Base-by-base conservation (phyloP, 805 yeast species). In the Cyberlindnera amylophila region DNA sequence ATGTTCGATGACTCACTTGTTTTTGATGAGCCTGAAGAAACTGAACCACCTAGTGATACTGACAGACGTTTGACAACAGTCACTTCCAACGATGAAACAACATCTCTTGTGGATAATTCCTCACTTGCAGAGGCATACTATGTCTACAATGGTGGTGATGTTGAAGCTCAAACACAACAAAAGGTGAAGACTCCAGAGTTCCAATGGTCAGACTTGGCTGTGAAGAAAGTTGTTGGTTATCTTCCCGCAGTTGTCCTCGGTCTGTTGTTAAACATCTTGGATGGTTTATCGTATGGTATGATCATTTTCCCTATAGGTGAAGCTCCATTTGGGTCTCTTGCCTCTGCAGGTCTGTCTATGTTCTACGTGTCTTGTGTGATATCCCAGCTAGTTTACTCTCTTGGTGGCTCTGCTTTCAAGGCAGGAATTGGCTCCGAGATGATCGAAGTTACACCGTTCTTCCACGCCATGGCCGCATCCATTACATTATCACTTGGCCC, bases 361-460 rank as follows among this genome's bases (percentile, higher is more conserved):
- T 93, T 93, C 63, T 93, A 93, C 63, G 77, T 91, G 32, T 86
- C 96, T 4, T 86, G 96, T 26, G 75, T 93, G n/a, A 75, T 91
- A 1, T 85, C 96, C 0, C 99, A 93, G 62, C 65, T 89, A 49
- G 86, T 88, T 6, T 90, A 78, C 59, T 89, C 97, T 0, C 63
- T 86, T 18, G 99, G 99, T 13, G 95, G 95, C 1, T 86, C 96
- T 13, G 85, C 86, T 8, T 91, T 93, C 67, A 79, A 79, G 47
- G 75, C 89, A 2, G 96, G 95, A n/a, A 80, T 91, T 34, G 99
- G 99, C 1, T 86, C 96, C 4, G 98, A 93, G 65, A 93, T 93
- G 99, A 93, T 93, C 51, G 99, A 93, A 62, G 88, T 93, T n/a
- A 95, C 96, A 2, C 99, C 99, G 2, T 93, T 93, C 62, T 91